Conservation (phyloP, 345 rosid species). For the Zanthoxylum bungeanum region DNA sequence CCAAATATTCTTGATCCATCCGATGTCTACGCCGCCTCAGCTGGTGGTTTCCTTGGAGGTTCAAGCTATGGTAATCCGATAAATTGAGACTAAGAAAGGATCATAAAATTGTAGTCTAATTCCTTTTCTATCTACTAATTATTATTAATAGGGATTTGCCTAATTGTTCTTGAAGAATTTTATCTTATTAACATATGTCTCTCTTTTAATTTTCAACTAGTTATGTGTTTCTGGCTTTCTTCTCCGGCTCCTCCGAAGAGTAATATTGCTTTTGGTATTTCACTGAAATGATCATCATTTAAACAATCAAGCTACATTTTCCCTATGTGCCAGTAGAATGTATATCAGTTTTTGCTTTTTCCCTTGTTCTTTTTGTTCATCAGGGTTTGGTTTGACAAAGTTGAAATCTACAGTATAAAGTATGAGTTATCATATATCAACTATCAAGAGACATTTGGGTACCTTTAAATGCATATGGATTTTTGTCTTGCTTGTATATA, state of each 20-base stretch:
- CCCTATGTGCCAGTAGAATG: slow-evolving; percentile 14
- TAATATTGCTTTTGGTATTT: slow-evolving; percentile 23
- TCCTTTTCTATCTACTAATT: slow-evolving; percentile 23
- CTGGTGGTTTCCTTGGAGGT: slow-evolving; percentile 59
- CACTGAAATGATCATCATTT: slow-evolving; percentile 15
- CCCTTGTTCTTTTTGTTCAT: background rate
- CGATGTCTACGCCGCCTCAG: slow-evolving; percentile 59
- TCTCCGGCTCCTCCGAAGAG: background rate
- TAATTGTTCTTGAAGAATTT: slow-evolving; percentile 21
- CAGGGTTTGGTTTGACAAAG: slow-evolving; percentile 18
- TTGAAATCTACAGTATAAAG: slow-evolving; percentile 35
- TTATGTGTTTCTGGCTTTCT: slow-evolving; percentile 12
- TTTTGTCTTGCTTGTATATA: slow-evolving; percentile 15
- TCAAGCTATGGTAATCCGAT: slow-evolving; percentile 64
- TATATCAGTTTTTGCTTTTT: slow-evolving; percentile 13
- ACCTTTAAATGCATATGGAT: background rate
- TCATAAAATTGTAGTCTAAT: slow-evolving; percentile 8
- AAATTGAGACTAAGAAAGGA: slow-evolving; percentile 29
- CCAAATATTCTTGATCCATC: slow-evolving; percentile 53
- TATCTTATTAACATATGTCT: slow-evolving; percentile 16
- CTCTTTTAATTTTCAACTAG: slow-evolving; percentile 14
- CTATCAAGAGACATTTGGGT: slow-evolving; percentile 9
- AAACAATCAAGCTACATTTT: slow-evolving; percentile 27
- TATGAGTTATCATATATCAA: background rate
- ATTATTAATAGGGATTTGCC: slow-evolving; percentile 27